These are phyloP conservation scores for Moesziomyces sp. DNA, from an alignment of 1,284 basidiomycete species.

Conservation along the genomic window DNA sequence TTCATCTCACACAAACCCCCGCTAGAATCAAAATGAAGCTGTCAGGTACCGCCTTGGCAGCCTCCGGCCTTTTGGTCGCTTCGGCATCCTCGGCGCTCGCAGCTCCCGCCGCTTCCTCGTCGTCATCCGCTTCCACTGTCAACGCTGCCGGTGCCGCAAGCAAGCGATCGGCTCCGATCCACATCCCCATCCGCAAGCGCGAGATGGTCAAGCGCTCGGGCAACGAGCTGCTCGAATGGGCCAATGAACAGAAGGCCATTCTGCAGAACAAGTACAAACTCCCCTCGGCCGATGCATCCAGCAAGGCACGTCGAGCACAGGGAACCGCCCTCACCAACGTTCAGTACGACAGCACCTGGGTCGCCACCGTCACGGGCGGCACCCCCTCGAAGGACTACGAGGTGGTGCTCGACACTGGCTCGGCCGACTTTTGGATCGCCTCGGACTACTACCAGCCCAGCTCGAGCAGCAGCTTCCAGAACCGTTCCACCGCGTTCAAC, in stretches of 20 bases:
- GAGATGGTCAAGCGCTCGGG: slow-evolving; percentile 22
- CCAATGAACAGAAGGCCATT: slow-evolving; percentile 44
- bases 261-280: slow-evolving; percentile 53
- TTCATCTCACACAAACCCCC: neutral
- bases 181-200: slow-evolving; percentile 41
- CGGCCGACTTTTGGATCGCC: slow-evolving; percentile 50
- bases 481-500: slow-evolving; percentile 32
- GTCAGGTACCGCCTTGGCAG: slow-evolving; percentile 20
- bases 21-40: slow-evolving; percentile 23
- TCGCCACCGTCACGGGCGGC: slow-evolving; percentile 45
- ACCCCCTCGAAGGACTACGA: slow-evolving; percentile 33
- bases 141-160: neutral
- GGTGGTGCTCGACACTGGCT: slow-evolving; percentile 58
- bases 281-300: slow-evolving; percentile 3
- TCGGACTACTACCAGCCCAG: slow-evolving; percentile 25
- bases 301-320: slow-evolving; percentile 14
- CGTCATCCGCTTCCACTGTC: neutral
- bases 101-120: slow-evolving; percentile 8
- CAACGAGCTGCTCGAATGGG: slow-evolving; percentile 49
- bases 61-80: slow-evolving; percentile 29
- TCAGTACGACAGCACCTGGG: slow-evolving; percentile 52
- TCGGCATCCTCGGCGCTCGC: slow-evolving; percentile 19
- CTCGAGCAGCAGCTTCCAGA: slow-evolving; percentile 32
- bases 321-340: slow-evolving; percentile 39
- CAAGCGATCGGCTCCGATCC: slow-evolving; percentile 5